Evolutionary conservation across 2,329 filamentous ascomycete genomes (phyloP).

Genomic region (Sphaerulina vaccinii): DNA sequence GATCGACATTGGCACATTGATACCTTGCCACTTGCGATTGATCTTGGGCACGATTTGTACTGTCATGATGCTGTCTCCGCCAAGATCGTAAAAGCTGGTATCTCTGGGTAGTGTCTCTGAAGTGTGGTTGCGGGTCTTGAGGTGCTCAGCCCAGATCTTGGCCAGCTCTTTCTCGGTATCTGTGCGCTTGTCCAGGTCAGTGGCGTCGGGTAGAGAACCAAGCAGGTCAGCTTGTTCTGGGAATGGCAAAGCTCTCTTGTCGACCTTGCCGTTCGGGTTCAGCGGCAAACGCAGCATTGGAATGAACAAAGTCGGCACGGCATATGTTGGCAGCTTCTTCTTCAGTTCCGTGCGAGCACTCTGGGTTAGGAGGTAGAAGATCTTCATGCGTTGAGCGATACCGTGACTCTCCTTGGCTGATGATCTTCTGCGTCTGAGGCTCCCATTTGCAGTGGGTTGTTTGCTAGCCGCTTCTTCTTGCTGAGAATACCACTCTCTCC

Average conservation of each 20-base stretch:
- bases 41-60: constrained; percentile 77
- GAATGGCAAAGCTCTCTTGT: constrained; percentile 76
- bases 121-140: constrained; percentile 58
- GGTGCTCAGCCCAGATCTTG: constrained; percentile 69
- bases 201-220: constrained; percentile 50
- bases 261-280: constrained; percentile 85
- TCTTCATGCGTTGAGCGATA: constrained; percentile 48
- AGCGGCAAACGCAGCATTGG: constrained; percentile 70
- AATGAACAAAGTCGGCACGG: constrained; percentile 73
- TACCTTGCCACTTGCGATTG: constrained; percentile 59
- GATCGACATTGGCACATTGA: constrained; percentile 66
- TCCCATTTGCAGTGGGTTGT: constrained; percentile 20
- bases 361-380: constrained; percentile 60
- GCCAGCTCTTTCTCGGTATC: constrained; percentile 68
- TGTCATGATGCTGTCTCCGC: constrained; percentile 77
- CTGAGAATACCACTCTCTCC: constrained; percentile 65
- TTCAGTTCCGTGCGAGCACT: constrained; percentile 68
- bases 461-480: constrained; percentile 29
- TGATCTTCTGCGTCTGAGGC: constrained; percentile 20
- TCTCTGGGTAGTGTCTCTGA: constrained; percentile 64
- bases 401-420: constrained; percentile 35
- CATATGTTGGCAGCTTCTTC: constrained; percentile 69
- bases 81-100: constrained; percentile 72
- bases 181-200: constrained; percentile 48
- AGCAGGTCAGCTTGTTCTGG: constrained; percentile 69